Percentiles rank a stretch among this genome's conserved stretches.
Evolutionary conservation across 768 basidiomycete genomes (phyloP).

Genomic region (Lentinula sp.): DNA sequence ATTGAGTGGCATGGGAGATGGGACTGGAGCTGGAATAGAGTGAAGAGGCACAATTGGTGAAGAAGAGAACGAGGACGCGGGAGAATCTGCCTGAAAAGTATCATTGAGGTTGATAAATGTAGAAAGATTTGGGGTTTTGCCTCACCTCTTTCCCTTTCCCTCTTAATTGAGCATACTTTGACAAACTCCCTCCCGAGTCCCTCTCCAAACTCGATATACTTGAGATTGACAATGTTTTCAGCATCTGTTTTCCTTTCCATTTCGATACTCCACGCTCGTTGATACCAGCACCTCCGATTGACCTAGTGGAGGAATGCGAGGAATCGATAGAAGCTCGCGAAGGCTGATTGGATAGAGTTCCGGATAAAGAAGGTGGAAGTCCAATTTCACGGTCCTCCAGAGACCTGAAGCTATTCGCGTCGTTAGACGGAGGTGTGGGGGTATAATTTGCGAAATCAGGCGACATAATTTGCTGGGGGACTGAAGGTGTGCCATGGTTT

Average conservation of each 20-base stretch:
- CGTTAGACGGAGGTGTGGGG: neutral
- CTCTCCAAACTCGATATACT: neutral
- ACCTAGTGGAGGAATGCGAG: neutral
- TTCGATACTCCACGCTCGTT: conserved; percentile 3
- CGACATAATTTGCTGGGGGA: neutral
- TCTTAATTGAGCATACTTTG: neutral
- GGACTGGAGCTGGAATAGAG: neutral
- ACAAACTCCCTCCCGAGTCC: neutral
- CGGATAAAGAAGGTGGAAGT: conserved; percentile 5
- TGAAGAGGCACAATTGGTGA: neutral
- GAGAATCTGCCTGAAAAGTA: neutral
- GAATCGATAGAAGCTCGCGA: neutral
- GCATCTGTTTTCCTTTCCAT: neutral
- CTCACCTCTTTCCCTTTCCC: neutral
- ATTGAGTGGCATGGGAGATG: neutral
- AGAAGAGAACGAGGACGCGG: conserved; percentile 2
- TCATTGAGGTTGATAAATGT: neutral
- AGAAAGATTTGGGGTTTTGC: neutral
- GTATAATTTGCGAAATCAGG: neutral
- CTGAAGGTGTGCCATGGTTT: neutral
- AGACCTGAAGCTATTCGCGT: neutral
- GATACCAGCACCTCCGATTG: neutral
- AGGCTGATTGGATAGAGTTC: neutral
- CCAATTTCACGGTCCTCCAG: neutral
- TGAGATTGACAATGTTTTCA: neutral